Evolutionary conservation across 2,329 filamentous ascomycete species (phyloP), one percentile per base, ranked within the genome.

Genomic region (Alternaria tenuissima): DNA sequence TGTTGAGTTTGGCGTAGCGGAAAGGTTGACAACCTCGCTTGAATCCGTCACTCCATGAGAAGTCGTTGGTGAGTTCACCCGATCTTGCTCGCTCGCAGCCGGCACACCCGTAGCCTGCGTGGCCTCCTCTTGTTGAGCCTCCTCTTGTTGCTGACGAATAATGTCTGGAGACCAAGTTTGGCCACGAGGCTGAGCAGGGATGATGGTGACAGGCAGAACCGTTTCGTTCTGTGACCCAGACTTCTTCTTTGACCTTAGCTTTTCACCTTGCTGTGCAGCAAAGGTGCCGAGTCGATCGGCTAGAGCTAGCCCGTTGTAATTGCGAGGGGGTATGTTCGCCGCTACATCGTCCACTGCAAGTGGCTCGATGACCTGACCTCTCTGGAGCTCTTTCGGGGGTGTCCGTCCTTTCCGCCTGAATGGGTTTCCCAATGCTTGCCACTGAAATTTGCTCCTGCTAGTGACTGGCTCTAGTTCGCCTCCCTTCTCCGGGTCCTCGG

Each of bases 381-480:
- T 83, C 30, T 85, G 86, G 44, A 89, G 81, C 73, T 89, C 87
- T 34, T 83, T 83, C 7, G 87, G 87, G 11, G 87, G 84, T 30
- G 86, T 86, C 2, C 83, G 83, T 28, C 85, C 84, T 69, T 84
- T 83, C 43, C 86, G 80, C 67, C 84, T 85, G 76, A 89, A 89
- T 0, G 85, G 84, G 61, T 88, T 86, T 7, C 84, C 72, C 7
- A 88, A 78, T 28, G 79, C 75, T 49, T 83, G 80, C 85, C 86
- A 88, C 55, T 79, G 66, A 68, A 74, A 79, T 70, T 62, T 73
- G 53, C 42, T 70, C 62, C 67, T 73, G 32, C 44, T 56, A 5
- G 43, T 55, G 24, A 56, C 42, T 1, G 66, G 46, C 47, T 60
- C 66, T 16, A 59, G 36, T 22, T 68, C 61, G 38, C 60, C 67